A percentile compares a stretch with the other conserved stretches of the same genome.
phyloP scores from a whole-genome alignment of 148 eudicot species.

The Chenopodium suecicum region DNA sequence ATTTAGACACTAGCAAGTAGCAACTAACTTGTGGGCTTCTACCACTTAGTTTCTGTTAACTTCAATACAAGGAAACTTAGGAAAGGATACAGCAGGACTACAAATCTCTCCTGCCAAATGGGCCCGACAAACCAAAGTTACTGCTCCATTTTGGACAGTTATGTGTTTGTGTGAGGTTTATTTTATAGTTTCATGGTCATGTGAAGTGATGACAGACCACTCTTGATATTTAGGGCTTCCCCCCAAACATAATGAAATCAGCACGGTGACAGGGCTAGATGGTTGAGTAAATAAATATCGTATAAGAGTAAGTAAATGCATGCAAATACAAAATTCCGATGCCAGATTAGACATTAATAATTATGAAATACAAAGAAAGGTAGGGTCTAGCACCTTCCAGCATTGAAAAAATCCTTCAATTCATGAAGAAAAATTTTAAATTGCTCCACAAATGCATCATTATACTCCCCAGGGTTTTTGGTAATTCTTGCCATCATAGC shows the following conservation, averaged over 20 bases:
- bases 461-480: conserved; percentile 79
- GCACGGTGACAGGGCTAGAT: not conserved
- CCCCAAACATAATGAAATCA: conserved; percentile 10
- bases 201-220: too few relatives aligned
- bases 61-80: too few relatives aligned
- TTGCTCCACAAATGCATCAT: conserved; percentile 79
- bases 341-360: not conserved
- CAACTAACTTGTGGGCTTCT: too few relatives aligned
- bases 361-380: not conserved
- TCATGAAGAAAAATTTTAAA: conserved; percentile 85
- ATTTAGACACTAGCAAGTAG: too few relatives aligned
- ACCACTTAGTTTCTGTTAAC: too few relatives aligned
- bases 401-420: conserved; percentile 98
- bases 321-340: not conserved
- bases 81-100: too few relatives aligned
- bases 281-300: not conserved
- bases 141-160: too few relatives aligned
- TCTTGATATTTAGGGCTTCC: not conserved
- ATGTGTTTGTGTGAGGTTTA: too few relatives aligned
- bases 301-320: not conserved
- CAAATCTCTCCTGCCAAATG: too few relatives aligned
- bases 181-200: too few relatives aligned
- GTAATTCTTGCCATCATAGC: conserved; percentile 91
- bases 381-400: conserved; percentile 67
- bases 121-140: too few relatives aligned